A percentile compares a stretch with the other conserved stretches of the same genome.
Conservation (phyloP, 2,329 filamentous ascomycete genomes). For the Clarireedia hainanense region DNA sequence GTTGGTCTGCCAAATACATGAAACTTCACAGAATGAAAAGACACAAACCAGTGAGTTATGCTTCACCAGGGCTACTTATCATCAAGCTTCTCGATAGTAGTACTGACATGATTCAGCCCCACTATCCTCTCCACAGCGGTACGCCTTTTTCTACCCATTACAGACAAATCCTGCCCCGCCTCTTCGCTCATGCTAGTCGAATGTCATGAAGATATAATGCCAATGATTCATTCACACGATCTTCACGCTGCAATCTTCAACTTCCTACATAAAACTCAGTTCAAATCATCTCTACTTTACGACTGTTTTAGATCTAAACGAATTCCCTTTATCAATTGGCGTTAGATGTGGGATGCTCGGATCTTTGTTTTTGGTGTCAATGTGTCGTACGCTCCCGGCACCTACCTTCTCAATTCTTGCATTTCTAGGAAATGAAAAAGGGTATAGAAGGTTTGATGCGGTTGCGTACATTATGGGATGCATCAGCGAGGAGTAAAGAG, state of each 20-base stretch:
- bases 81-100: neutral
- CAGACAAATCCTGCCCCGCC: neutral
- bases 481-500: too few species aligned
- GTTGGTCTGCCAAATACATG: conserved; percentile 14
- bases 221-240: neutral
- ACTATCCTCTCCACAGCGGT: neutral
- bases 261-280: neutral
- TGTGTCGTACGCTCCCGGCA: too few species aligned
- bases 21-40: neutral
- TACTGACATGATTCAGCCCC: neutral
- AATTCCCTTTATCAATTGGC: too few species aligned
- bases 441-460: too few species aligned
- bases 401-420: too few species aligned
- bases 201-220: neutral
- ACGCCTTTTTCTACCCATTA: neutral
- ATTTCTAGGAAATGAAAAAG: too few species aligned
- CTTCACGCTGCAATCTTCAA: neutral
- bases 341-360: too few species aligned
- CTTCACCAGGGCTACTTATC: neutral
- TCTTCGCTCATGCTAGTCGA: neutral
- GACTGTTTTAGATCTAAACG: neutral
- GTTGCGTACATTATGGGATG: too few species aligned
- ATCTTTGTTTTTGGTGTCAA: too few species aligned
- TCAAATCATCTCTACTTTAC: neutral
- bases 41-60: neutral